These are phyloP conservation scores for Hypoxylon fuscum DNA, from an alignment of 495 filamentous ascomycete species.

Conservation along the genomic window DNA sequence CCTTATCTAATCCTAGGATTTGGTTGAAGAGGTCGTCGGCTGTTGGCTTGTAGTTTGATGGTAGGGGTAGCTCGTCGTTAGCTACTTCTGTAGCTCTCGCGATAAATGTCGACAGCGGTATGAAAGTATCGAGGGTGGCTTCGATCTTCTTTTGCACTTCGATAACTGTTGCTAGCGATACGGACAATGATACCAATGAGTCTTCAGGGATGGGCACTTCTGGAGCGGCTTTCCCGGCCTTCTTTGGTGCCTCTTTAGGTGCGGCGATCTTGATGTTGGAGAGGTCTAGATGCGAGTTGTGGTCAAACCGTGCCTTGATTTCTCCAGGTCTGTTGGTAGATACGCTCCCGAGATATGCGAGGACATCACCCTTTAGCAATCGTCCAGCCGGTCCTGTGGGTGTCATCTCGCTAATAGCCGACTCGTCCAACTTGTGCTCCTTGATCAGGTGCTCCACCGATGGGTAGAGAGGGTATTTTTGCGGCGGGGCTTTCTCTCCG, in stretches of 20 bases:
- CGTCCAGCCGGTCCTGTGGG: constrained; percentile 89
- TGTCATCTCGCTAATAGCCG: constrained; percentile 79
- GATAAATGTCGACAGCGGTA: constrained; percentile 89
- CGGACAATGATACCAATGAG: constrained; percentile 69
- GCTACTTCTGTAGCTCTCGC: constrained; percentile 82
- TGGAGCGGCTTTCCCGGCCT: constrained; percentile 53
- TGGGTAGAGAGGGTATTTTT: constrained; percentile 83
- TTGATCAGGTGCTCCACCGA: constrained; percentile 85
- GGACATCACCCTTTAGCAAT: constrained; percentile 92
- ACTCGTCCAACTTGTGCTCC: constrained; percentile 74
- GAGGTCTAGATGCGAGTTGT: constrained; percentile 85
- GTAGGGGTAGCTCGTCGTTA: constrained; percentile 82
- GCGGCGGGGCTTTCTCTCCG: constrained; percentile 46
- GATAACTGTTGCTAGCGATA: constrained; percentile 80
- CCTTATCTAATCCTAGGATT: constrained; percentile 74
- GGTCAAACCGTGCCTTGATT: constrained; percentile 71
- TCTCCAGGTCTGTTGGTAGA: constrained; percentile 72
- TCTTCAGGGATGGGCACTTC: constrained; percentile 56
- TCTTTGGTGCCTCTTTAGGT: constrained; percentile 61
- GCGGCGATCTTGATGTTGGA: constrained; percentile 89
- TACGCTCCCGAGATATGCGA: constrained; percentile 86
- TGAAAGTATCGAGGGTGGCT: constrained; percentile 73
- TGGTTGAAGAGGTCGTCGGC: constrained; percentile 88
- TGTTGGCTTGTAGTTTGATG: constrained; percentile 66
- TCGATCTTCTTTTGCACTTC: constrained; percentile 83